phyloP scores from a whole-genome alignment of 2,329 filamentous ascomycete species.

The Phaeosphaeria sp. region DNA sequence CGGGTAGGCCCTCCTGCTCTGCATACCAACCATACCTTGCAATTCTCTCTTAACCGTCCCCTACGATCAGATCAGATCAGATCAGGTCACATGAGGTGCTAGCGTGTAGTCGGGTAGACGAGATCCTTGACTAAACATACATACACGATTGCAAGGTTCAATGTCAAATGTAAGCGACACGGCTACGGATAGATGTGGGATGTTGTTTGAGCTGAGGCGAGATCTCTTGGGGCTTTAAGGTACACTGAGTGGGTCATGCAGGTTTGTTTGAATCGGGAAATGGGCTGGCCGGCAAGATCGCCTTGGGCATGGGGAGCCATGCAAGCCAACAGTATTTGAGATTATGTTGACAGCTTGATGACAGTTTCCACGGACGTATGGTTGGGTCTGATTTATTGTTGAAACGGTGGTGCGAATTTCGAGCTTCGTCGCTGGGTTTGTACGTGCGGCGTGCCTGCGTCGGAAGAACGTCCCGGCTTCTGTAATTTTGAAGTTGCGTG shows the following conservation, averaged over 20 bases:
- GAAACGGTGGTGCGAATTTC: not conserved
- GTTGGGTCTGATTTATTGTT: not conserved
- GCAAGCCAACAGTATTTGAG: not conserved
- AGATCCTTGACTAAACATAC: not conserved
- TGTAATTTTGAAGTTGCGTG: not conserved
- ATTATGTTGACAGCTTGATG: not conserved
- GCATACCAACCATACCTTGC: not conserved
- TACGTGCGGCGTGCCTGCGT: not conserved
- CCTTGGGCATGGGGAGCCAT: not conserved
- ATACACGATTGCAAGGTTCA: not conserved
- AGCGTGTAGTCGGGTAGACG: slow-evolving; percentile 5
- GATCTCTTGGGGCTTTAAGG: not conserved
- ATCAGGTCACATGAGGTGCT: not conserved
- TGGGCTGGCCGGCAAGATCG: not conserved
- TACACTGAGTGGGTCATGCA: not conserved
- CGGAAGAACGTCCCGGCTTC: not conserved
- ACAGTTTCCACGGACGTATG: not conserved
- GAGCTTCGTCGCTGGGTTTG: not conserved
- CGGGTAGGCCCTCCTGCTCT: not conserved
- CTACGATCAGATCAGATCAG: not conserved
- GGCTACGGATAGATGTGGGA: too few relatives aligned
- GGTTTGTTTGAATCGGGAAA: not conserved
- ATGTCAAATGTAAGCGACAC: not conserved
- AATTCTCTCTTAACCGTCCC: not conserved
- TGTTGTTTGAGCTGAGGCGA: not conserved